Conservation (phyloP, 78 protist genomes). For the Pigoraptor vietnamica region DNA sequence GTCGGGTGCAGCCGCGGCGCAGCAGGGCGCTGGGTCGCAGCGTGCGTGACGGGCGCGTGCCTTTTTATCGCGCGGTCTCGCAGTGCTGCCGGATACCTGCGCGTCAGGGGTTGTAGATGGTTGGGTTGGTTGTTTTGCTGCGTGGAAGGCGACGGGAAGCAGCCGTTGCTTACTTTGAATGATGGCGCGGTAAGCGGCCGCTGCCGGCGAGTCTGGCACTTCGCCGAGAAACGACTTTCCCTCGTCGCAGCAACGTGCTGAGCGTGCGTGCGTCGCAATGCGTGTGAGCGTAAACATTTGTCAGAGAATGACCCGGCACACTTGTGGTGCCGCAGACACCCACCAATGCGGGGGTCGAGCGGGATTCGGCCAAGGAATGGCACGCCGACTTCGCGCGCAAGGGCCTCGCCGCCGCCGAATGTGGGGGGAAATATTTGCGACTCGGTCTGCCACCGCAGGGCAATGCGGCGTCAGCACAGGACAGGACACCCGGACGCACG, state of each 20-base stretch:
- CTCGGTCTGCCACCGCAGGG: background rate
- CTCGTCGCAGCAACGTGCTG: background rate
- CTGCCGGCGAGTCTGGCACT: background rate
- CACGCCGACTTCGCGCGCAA: background rate
- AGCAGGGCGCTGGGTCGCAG: too few relatives aligned
- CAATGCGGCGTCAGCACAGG: background rate
- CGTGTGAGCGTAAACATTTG: too few relatives aligned
- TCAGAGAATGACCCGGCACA: background rate
- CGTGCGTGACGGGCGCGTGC: too few relatives aligned
- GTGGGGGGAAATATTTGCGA: background rate
- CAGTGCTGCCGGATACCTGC: background rate
- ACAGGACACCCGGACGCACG: too few relatives aligned
- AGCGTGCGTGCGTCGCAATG: background rate
- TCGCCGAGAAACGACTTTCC: background rate
- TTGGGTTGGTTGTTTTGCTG: too few relatives aligned
- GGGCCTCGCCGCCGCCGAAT: background rate
- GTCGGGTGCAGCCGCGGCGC: background rate
- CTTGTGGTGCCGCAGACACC: too few relatives aligned
- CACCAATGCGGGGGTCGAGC: slow-evolving; percentile 4
- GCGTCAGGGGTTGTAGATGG: too few relatives aligned
- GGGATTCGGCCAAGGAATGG: background rate
- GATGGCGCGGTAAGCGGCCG: background rate
- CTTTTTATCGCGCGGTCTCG: too few relatives aligned
- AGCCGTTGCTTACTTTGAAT: background rate
- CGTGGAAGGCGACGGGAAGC: background rate